Evolutionary conservation across 495 filamentous ascomycete genomes (phyloP).

Genomic region (Cercophora samala): DNA sequence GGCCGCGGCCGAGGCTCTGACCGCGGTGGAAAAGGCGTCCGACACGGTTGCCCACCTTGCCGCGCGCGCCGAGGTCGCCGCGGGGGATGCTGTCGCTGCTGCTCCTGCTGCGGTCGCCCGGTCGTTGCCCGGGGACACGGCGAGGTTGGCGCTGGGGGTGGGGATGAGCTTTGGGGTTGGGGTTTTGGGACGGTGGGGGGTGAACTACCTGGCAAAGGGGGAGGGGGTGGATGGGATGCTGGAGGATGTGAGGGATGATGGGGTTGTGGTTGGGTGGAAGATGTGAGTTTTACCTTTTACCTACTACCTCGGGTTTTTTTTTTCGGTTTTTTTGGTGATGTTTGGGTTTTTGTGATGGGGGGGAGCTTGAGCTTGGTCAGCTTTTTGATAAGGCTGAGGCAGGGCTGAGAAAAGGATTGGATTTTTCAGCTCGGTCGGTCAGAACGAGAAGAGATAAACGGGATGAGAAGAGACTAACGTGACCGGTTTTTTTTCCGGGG

Average conservation of each 20-base stretch:
- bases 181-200: slow-evolving; percentile 53
- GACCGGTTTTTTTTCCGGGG: slow-evolving; percentile 13
- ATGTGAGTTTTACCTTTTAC: no score
- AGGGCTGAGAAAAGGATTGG: neutral
- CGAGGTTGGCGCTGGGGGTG: slow-evolving; percentile 59
- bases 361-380: no score
- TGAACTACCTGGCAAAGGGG: slow-evolving; percentile 45
- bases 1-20: slow-evolving; percentile 19
- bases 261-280: no score
- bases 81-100: neutral
- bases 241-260: no score
- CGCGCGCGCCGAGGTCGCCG: slow-evolving; percentile 11
- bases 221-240: slow-evolving; percentile 33
- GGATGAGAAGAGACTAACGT: slow-evolving; percentile 31
- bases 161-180: slow-evolving; percentile 60
- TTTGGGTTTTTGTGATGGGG: no score
- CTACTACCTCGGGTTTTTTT: no score
- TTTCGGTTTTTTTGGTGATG: no score
- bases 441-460: slow-evolving; percentile 24
- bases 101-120: no score
- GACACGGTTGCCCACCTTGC: slow-evolving; percentile 1
- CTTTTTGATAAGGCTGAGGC: no score
- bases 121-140: no score
- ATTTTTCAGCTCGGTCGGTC: slow-evolving; percentile 15
- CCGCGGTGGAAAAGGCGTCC: slow-evolving; percentile 14